A percentile compares a stretch with the other conserved stretches of the same genome.
These are phyloP conservation scores for Nannizzia gypsea DNA, from an alignment of 2,329 filamentous ascomycete species.

Conservation along the genomic window DNA sequence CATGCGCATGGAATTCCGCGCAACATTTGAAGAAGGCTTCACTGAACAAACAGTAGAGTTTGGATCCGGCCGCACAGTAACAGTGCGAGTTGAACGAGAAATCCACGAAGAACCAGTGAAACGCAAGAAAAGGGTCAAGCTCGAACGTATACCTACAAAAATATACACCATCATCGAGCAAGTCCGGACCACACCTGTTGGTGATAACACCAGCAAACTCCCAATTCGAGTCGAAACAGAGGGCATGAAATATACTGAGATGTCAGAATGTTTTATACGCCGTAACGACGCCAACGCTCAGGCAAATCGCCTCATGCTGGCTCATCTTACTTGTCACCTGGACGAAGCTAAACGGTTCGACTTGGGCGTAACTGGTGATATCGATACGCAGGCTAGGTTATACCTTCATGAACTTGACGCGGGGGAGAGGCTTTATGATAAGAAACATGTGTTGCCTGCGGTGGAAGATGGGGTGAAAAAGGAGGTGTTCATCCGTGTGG, in stretches of 20 bases:
- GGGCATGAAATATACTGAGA: too few species aligned
- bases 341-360: too few species aligned
- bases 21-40: conserved; percentile 5
- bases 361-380: too few species aligned
- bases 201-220: background rate
- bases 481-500: conserved; percentile 9
- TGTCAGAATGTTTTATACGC: too few species aligned
- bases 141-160: conserved; percentile 10
- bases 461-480: background rate
- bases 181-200: background rate
- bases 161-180: conserved; percentile 9
- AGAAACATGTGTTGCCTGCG: background rate
- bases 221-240: too few species aligned
- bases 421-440: conserved; percentile 11
- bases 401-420: conserved; percentile 11
- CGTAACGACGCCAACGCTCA: too few species aligned
- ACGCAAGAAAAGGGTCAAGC: conserved; percentile 5
- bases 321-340: too few species aligned
- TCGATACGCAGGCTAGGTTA: too few species aligned
- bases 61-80: conserved; percentile 7
- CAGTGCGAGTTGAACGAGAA: conserved; percentile 8
- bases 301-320: too few species aligned
- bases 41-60: conserved; percentile 8
- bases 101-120: conserved; percentile 1
- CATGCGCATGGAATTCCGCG: conserved; percentile 7